phyloP scores from a whole-genome alignment of 805 yeast genomes.

The Lipomyces anomalus region DNA sequence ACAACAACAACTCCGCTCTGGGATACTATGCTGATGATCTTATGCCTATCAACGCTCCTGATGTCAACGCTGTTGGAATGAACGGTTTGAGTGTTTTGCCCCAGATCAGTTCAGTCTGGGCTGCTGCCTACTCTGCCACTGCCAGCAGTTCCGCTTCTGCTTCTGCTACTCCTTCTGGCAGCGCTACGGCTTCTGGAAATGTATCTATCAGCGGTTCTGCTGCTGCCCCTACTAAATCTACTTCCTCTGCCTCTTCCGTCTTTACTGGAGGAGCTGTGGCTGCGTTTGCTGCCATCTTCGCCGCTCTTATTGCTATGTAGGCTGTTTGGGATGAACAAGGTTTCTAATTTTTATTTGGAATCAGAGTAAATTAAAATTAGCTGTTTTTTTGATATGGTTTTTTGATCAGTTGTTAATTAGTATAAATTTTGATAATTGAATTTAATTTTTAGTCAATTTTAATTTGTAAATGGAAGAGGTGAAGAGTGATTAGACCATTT shows the following conservation, averaged over 20 bases:
- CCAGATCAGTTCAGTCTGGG: conserved; percentile 35
- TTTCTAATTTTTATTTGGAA: no score
- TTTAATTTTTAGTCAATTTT: no score
- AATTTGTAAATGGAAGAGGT: no score
- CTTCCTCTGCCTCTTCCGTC: conserved; percentile 8
- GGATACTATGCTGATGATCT: conserved; percentile 19
- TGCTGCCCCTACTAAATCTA: conserved; percentile 7
- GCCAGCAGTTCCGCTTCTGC: conserved; percentile 2
- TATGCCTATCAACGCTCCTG: conserved; percentile 36
- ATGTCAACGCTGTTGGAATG: conserved; percentile 34
- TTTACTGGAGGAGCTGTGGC: no score
- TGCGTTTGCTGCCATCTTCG: no score
- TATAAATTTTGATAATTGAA: no score
- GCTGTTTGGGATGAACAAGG: no score
- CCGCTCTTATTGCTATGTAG: no score
- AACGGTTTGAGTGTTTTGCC: conserved; percentile 35
- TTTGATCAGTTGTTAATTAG: no score
- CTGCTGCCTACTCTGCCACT: conserved; percentile 19
- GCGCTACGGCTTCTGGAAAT: conserved; percentile 3
- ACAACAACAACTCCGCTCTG: conserved; percentile 21
- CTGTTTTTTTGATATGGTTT: no score
- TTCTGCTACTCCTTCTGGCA: neutral
- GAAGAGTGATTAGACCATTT: no score
- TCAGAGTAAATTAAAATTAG: no score
- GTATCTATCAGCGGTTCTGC: conserved; percentile 16